Evolutionary conservation across 352 stramenopile genomes (phyloP), one percentile per base, ranked within the genome.

Genomic region (Phytophthora podocarpi): DNA sequence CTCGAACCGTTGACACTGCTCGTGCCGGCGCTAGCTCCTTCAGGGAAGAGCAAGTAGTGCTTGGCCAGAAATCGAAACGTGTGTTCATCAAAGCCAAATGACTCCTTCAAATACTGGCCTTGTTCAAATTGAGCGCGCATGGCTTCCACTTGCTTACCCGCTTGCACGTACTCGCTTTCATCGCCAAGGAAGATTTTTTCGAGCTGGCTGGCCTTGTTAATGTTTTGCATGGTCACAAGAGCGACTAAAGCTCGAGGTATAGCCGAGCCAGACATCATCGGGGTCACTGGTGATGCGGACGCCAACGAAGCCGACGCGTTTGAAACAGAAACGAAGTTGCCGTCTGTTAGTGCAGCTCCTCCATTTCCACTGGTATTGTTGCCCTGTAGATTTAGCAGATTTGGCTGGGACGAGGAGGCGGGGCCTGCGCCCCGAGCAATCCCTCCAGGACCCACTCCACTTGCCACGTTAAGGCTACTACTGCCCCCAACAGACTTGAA

Each of bases 1-100:
- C 36, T 63, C 12, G 54, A 51, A 46, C 20, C 34, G 15, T 37
- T 42, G 7, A 12, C n/a, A 16, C 18, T 21, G 27, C 31, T 52
- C n/a, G 51, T 59, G n/a, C 48, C 27, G 6, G 24, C 15, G 27
- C 23, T 49, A 49, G 32, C 32, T 5, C 40, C 43, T 23, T 67
- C 60, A 3, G 66, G 61, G 48, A 79, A 87, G 9, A 87, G 39
- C 46, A 74, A 56, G 41, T 96, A 96, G 30, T 95, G 72, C 12
- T 78, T 85, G 15, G 87, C 85, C 2, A 96, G 64, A 24, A 95
- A 96, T 0, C 84, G 77, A 43, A 96, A 96, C 0, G 83, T 82
- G 45, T 93, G 71, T 62, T 95, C 84, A 51, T 96, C 85, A 58
- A 96, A 96, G 0, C 87, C 87, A 56, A 95, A 96, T 0, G 82